Conservation (phyloP, 1,139 yeast genomes). For the Lodderomyces jiufengensis region DNA sequence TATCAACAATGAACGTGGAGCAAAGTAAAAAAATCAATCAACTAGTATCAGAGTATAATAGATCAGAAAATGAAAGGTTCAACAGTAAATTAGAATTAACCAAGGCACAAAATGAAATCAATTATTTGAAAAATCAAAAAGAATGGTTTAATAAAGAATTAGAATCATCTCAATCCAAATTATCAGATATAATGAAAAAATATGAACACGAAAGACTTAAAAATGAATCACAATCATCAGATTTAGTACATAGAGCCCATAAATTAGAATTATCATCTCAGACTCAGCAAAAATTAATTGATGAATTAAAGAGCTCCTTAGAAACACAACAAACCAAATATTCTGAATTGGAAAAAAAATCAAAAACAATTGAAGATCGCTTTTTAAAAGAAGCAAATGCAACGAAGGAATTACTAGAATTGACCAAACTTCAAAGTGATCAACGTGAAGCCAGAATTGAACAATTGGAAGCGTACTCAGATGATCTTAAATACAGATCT, state of each 20-base stretch:
- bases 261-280: slow-evolving; percentile 21
- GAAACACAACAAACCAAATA: slow-evolving; percentile 45
- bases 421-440: slow-evolving; percentile 51
- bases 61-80: slow-evolving; percentile 34
- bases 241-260: slow-evolving; percentile 26
- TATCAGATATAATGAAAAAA: slow-evolving; percentile 37
- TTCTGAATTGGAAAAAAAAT: slow-evolving; percentile 30
- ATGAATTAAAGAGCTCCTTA: slow-evolving; percentile 25
- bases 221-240: slow-evolving; percentile 24
- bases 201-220: slow-evolving; percentile 21
- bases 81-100: slow-evolving; percentile 41
- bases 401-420: slow-evolving; percentile 60
- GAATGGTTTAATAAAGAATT: slow-evolving; percentile 52
- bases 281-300: slow-evolving; percentile 16
- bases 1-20: slow-evolving; percentile 49
- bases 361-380: slow-evolving; percentile 29
- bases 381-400: slow-evolving; percentile 59
- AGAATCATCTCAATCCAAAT: slow-evolving; percentile 31
- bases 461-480: slow-evolving; percentile 45
- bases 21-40: slow-evolving; percentile 37
- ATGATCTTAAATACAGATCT: slow-evolving; percentile 39
- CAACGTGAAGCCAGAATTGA: slow-evolving; percentile 46
- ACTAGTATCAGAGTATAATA: slow-evolving; percentile 36
- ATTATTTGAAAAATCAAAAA: slow-evolving; percentile 35
- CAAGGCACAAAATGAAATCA: slow-evolving; percentile 35